Evolutionary conservation across 768 basidiomycete species (phyloP).

Genomic region (Russula virescens): DNA sequence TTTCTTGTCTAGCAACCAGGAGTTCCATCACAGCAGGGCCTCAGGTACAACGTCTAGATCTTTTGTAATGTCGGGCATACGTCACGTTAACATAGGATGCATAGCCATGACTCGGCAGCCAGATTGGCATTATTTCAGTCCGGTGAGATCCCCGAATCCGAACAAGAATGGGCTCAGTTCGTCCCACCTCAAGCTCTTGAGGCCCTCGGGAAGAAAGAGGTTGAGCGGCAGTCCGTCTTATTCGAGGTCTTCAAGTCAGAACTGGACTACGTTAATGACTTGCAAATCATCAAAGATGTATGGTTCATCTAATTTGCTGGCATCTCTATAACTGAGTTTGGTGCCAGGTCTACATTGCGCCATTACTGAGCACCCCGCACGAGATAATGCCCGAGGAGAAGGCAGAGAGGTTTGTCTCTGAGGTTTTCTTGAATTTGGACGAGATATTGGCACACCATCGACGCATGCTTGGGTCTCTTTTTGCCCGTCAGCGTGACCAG

Average conservation of each 20-base stretch:
- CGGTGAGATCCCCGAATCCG: conserved; percentile 55
- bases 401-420: conserved; percentile 60
- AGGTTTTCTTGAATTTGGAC: conserved; percentile 81
- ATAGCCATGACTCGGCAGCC: conserved; percentile 58
- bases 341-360: conserved; percentile 64
- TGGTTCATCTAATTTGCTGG: conserved; percentile 5
- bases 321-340: neutral
- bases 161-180: conserved; percentile 79
- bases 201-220: conserved; percentile 68
- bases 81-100: neutral
- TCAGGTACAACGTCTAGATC: conserved; percentile 7
- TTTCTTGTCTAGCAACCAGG: neutral
- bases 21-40: conserved; percentile 27
- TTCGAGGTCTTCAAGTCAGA: conserved; percentile 91
- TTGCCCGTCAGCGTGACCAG: conserved; percentile 75
- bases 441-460: conserved; percentile 64
- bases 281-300: conserved; percentile 66
- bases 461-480: conserved; percentile 64
- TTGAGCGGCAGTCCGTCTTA: conserved; percentile 78
- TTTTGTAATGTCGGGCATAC: neutral
- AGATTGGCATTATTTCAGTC: conserved; percentile 61
- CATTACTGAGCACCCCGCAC: conserved; percentile 54
- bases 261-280: conserved; percentile 78
- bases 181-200: conserved; percentile 68
- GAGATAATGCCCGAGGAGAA: conserved; percentile 54